These are phyloP conservation scores for Ophiostoma sp. DNA, from an alignment of 2,329 filamentous ascomycete species.

Conservation along the genomic window DNA sequence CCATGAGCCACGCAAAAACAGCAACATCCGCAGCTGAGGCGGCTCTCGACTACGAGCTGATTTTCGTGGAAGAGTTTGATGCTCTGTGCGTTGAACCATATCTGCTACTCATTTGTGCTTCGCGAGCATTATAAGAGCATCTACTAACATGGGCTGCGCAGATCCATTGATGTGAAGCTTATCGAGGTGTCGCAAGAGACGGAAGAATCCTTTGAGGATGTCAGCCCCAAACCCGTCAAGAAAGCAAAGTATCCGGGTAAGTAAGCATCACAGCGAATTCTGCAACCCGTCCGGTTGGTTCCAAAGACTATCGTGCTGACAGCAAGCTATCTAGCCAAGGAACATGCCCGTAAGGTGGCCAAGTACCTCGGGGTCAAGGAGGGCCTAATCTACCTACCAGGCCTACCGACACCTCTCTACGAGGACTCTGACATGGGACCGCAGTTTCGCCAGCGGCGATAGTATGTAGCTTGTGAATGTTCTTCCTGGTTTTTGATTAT, in stretches of 20 bases:
- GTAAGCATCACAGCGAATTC: constrained; percentile 17
- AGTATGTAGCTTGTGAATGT: constrained; percentile 39
- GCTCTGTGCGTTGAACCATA: constrained; percentile 39
- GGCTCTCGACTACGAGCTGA: constrained; percentile 37
- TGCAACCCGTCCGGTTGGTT: neutral
- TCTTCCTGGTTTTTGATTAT: neutral
- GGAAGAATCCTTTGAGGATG: neutral
- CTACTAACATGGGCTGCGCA: neutral
- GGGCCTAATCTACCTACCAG: constrained; percentile 53
- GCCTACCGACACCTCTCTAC: constrained; percentile 46
- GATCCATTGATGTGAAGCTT: constrained; percentile 37
- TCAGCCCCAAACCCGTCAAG: neutral
- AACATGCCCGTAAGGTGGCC: constrained; percentile 53
- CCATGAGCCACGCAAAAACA: neutral
- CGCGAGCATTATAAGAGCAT: neutral
- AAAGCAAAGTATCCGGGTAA: constrained; percentile 35
- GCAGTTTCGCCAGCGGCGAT: constrained; percentile 52
- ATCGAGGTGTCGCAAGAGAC: neutral
- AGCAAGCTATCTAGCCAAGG: constrained; percentile 41
- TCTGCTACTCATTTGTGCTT: neutral
- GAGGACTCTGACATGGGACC: constrained; percentile 56
- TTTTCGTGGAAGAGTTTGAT: constrained; percentile 50
- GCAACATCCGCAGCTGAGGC: neutral
- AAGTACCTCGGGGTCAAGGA: constrained; percentile 44
- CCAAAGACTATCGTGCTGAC: neutral